These are phyloP conservation scores for Aechmea fasciata DNA, from an alignment of 176 grass and related monocot species.

Conservation along the genomic window DNA sequence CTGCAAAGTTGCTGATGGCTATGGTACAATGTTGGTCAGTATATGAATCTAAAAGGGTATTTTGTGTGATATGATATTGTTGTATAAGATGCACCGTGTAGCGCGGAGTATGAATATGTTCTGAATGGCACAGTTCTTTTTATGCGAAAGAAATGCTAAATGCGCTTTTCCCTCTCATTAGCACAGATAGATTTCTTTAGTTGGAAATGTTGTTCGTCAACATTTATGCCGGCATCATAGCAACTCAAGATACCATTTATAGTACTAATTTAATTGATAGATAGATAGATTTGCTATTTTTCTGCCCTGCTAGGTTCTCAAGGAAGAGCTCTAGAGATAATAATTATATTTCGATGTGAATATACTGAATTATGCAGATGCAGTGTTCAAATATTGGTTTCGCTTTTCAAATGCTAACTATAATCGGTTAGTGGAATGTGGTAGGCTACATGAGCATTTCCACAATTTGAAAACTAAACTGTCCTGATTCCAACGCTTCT, in stretches of 20 bases:
- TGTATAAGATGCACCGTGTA: slow-evolving; percentile 6
- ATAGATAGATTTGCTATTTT: too few species aligned
- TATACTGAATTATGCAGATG: too few species aligned
- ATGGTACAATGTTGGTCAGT: slow-evolving; percentile 93
- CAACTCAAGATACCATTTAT: too few species aligned
- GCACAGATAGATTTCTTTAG: slow-evolving; percentile 17
- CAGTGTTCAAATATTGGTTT: slow-evolving; percentile 5
- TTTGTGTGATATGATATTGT: slow-evolving; percentile 16
- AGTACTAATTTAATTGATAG: slow-evolving; percentile 8
- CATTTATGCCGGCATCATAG: too few species aligned
- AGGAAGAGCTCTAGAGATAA: too few species aligned
- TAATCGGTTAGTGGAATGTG: too few species aligned
- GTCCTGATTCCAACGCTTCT: too few species aligned
- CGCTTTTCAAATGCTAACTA: slow-evolving; percentile 33
- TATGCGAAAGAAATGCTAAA: background rate
- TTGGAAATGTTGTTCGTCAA: too few species aligned
- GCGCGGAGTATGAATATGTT: background rate
- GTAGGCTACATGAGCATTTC: too few species aligned
- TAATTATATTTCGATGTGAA: too few species aligned
- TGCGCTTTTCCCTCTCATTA: slow-evolving; percentile 3
- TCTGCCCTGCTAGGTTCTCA: too few species aligned
- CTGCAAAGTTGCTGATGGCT: slow-evolving; percentile 95
- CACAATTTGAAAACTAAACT: too few species aligned
- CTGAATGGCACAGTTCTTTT: slow-evolving; percentile 2
- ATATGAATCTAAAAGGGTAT: slow-evolving; percentile 6